Evolutionary conservation across 164 flowering plant genomes (phyloP).

Genomic region (Chimonanthus praecox): DNA sequence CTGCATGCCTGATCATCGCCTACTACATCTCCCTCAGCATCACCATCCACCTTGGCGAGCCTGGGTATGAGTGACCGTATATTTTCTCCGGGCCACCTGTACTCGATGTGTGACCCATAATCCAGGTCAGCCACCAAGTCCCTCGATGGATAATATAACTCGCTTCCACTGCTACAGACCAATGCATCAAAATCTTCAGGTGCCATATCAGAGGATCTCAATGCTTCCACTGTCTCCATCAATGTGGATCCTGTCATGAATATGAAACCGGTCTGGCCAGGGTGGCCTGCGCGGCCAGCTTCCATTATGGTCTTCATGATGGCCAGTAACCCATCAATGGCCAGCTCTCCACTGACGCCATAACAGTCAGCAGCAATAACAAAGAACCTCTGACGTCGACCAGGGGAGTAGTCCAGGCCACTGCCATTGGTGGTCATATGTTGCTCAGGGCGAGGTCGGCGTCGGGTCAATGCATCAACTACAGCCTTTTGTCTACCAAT

Average conservation of each 20-base stretch:
- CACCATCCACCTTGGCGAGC: slow-evolving; percentile 48
- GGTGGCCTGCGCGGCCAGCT: slow-evolving; percentile 14
- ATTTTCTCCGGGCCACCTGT: slow-evolving; percentile 74
- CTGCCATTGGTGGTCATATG: slow-evolving; percentile 21
- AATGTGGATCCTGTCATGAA: slow-evolving; percentile 54
- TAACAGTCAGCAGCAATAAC: slow-evolving; percentile 64
- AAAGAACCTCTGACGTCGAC: slow-evolving; percentile 56
- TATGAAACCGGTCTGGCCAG: slow-evolving; percentile 45
- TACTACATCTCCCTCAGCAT: slow-evolving; percentile 38
- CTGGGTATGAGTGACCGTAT: slow-evolving; percentile 42
- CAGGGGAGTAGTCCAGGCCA: slow-evolving; percentile 34
- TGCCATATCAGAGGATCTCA: slow-evolving; percentile 35
- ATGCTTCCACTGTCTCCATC: slow-evolving; percentile 40
- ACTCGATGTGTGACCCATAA: slow-evolving; percentile 62
- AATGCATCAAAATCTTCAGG: slow-evolving; percentile 61
- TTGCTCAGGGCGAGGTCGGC: slow-evolving; percentile 9
- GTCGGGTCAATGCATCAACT: slow-evolving; percentile 41
- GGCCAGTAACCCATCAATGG: slow-evolving; percentile 21
- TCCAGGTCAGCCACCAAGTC: slow-evolving; percentile 51
- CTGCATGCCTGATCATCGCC: slow-evolving; percentile 31
- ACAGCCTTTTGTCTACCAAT: slow-evolving; percentile 47
- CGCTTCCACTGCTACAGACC: slow-evolving; percentile 71
- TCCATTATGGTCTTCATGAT: slow-evolving; percentile 37
- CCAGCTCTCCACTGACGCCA: slow-evolving; percentile 21
- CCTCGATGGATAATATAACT: slow-evolving; percentile 59